phyloP scores from a whole-genome alignment of 768 basidiomycete genomes.

The Pholiota microspora region DNA sequence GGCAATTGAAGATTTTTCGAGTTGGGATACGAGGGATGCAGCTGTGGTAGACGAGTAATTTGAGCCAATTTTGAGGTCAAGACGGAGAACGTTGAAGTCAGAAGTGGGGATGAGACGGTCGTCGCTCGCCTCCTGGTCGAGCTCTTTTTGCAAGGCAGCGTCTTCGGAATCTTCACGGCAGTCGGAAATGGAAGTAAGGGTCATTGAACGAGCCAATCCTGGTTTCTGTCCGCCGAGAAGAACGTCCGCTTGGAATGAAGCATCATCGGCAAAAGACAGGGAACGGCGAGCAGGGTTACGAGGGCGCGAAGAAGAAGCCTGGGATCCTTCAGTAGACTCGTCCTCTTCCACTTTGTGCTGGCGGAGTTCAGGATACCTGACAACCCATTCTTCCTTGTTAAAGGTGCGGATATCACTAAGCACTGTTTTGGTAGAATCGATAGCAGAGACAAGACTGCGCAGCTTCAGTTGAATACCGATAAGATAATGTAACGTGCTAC shows the following conservation, averaged over 20 bases:
- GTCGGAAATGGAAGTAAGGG: conserved; percentile 52
- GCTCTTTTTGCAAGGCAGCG: conserved; percentile 22
- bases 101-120: conserved; percentile 41
- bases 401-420: conserved; percentile 72
- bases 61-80: conserved; percentile 90
- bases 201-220: conserved; percentile 56
- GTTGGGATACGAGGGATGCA: conserved; percentile 78
- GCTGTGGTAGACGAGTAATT: conserved; percentile 62
- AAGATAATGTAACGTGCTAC: conserved; percentile 20
- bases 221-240: conserved; percentile 48
- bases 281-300: conserved; percentile 56
- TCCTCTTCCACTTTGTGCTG: conserved; percentile 35
- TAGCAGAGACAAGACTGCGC: conserved; percentile 69
- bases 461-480: conserved; percentile 9
- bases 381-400: conserved; percentile 85
- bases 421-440: conserved; percentile 68
- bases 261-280: conserved; percentile 85
- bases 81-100: conserved; percentile 85
- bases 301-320: conserved; percentile 28
- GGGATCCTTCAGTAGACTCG: conserved; percentile 20
- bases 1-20: conserved; percentile 92
- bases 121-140: conserved; percentile 26
- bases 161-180: conserved; percentile 35
- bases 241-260: conserved; percentile 63
- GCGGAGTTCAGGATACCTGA: conserved; percentile 80